Conservation (phyloP, 1,284 basidiomycete species). For the Leccinum discolor region DNA sequence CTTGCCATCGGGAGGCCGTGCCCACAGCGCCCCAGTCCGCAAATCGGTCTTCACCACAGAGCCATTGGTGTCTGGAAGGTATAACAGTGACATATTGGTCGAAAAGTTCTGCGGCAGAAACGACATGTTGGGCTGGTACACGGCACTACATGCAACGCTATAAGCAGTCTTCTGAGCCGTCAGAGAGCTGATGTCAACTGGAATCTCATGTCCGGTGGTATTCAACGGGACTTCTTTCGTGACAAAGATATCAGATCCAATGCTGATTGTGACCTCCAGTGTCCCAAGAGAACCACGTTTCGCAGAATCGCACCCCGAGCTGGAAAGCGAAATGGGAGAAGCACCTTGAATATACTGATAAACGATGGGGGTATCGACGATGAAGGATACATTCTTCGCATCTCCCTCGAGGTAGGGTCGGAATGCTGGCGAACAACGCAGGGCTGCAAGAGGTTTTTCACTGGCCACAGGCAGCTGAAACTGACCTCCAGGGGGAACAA, state of each 20-base stretch:
- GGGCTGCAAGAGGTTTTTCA: constrained; percentile 54
- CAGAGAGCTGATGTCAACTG: constrained; percentile 22
- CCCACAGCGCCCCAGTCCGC: constrained; percentile 29
- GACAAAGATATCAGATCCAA: constrained; percentile 42
- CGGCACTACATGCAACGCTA: constrained; percentile 23
- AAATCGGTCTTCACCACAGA: constrained; percentile 36
- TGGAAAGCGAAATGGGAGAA: constrained; percentile 42
- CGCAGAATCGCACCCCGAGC: constrained; percentile 17
- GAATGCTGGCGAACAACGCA: constrained; percentile 68
- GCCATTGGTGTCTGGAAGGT: constrained; percentile 26
- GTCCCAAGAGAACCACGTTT: constrained; percentile 9
- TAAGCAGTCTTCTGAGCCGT: constrained; percentile 18
- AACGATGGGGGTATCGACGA: constrained; percentile 62
- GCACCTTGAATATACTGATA: constrained; percentile 49
- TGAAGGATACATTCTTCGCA: constrained; percentile 38
- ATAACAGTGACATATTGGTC: constrained; percentile 27
- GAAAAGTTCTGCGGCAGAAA: constrained; percentile 17
- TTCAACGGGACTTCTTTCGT: constrained; percentile 53
- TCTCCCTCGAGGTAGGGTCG: constrained; percentile 68
- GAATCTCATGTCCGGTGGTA: constrained; percentile 34
- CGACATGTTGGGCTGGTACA: constrained; percentile 14
- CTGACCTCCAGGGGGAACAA: constrained; percentile 59
- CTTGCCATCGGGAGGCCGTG: constrained; percentile 16
- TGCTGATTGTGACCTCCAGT: constrained; percentile 42
- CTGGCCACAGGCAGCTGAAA: constrained; percentile 55